Base-by-base conservation (phyloP, 495 filamentous ascomycete species). In the Penicillium longicatenatum region DNA sequence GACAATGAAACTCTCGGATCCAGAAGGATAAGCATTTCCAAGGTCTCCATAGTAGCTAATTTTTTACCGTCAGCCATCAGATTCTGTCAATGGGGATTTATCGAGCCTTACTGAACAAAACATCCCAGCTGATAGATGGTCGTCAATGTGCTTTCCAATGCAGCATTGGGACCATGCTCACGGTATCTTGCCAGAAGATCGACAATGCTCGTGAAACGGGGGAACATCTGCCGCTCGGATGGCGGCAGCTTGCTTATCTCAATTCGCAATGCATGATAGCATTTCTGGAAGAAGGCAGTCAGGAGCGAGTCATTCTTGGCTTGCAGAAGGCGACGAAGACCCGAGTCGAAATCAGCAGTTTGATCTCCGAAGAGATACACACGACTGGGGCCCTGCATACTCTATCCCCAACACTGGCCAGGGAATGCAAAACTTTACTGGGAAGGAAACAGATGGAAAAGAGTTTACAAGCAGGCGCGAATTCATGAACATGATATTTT, bases 301-400 rank as follows among this genome's bases (percentile, higher is more conserved):
- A 90, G 70, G 14, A 90, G 71, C 21, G 85, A 75, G 65, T 89
- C 86, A 58, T 85, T 84, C 63, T 86, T 86, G 50, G 80, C 78
- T 56, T 85, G 79, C 66, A 86, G 62, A 70, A 89, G 59, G 76
- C 79, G 76, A 77, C 81, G 79, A 49, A 93, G 75, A 50, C 89
- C 85, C 46, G 79, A 76, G 60, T 87, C 84, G 52, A 87, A 86
- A 66, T 90, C 86, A 61, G 86, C 79, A 26, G 89, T 91, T 77
- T 92, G 89, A 71, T 94, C 89, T 76, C 90, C 90, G 69, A 92
- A 91, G 63, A 89, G 69, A 69, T 75, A 79, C 59, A 74, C 70
- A 48, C 63, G 69, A 59, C 65, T 67, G 50, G 60, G 59, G 42
- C 58, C 66, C 58, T 65, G 69, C 74, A 77, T 77, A 51, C 22